Base-by-base conservation (phyloP, 768 basidiomycete species). In the Trametes elegans region DNA sequence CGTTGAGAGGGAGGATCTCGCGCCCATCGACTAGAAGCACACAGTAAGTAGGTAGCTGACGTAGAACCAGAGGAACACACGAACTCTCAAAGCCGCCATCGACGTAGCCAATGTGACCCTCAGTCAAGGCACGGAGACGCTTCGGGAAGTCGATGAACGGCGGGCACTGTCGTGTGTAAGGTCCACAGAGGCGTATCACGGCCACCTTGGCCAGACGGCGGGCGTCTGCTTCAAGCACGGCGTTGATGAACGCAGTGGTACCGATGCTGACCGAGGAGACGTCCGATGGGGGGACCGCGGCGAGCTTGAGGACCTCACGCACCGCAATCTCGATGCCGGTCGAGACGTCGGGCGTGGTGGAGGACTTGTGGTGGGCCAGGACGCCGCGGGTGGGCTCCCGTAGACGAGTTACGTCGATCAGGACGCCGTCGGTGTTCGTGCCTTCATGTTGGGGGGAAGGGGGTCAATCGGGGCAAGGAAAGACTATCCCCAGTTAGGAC, bases 101-200 rank as follows among this genome's bases (percentile, higher is more conserved):
- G 3, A 74, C 63, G 48, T 71, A 64, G 65, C 69, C 70, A 63
- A 73, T 70, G 65, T 72, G 58, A 16, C 66, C 67, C 52, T 72
- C 64, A 14, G 71, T 64, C 16, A 74, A 45, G 3, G 39, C 48
- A 27, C 67, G 65, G 16, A 77, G 51, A 18, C 69, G 70, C 23
- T 45, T 63, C 1, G 75, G 82, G 59, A 81, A 83, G 18, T 77
- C 78, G 14, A 78, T 71, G 57, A 81, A 84, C 0, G 85, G 79
- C 10, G 83, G 85, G 16, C 76, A 76, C 29, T 81, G 80, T n/a
- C 67, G 71, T 2, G 81, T 81, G 66, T 81, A 84, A 0, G 81
- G 81, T 3, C 79, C 81, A 41, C 81, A 83, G 7, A 87, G 73
- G 51, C 85, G 78, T 43, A 87, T 74, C 32, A 87, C 83, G 0